Evolutionary conservation across 2,329 filamentous ascomycete species (phyloP), one percentile per base, ranked within the genome.

Genomic region (Fusarium stilboides): DNA sequence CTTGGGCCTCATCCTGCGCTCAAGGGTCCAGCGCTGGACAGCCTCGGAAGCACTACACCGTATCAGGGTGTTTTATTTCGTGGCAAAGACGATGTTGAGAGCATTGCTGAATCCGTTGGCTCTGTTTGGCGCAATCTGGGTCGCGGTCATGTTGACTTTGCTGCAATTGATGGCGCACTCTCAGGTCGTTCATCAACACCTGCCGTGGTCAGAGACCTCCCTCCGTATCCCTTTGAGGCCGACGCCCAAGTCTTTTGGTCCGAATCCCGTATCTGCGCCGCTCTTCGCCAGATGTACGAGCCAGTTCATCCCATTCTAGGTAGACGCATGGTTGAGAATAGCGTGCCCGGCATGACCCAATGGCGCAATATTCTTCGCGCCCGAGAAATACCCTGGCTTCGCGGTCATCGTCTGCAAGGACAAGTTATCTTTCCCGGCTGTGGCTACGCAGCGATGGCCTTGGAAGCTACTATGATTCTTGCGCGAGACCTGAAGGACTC

Each of bases 371-470:
- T 65, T 22, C 40, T 65, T 14, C 42, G 43, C 3, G 31, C 50
- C 1, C 40, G 49, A 2, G 61, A 65, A 36, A 40, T 65, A 3
- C 42, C 52, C 4, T 65, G 62, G 62, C 34, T 65, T 0, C 26
- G 44, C 0, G 62, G 62, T 1, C 62, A 65, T 57, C 45, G 33
- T 4, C 59, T 65, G 0, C 62, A 65, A 28, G 62, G 62, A 6
- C 62, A 65, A 3, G 52, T 64, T 12, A 45, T 65, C 2, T 65
- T 65, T n/a, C 59, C 62, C 1, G 62, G 51, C 5, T 45, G 49
- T n/a, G 62, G 59, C 4, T 65, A 64, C 3, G 46, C 52, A 13
- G 40, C 59, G 5, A 46, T 65, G 46, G 62, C 62, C 9, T 24
- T 65, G 0, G 62, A 65, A 8, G 62, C 62, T 1, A 22, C 40